phyloP scores from a whole-genome alignment of 495 filamentous ascomycete genomes.

The Umbilicaria muhlenbergii region DNA sequence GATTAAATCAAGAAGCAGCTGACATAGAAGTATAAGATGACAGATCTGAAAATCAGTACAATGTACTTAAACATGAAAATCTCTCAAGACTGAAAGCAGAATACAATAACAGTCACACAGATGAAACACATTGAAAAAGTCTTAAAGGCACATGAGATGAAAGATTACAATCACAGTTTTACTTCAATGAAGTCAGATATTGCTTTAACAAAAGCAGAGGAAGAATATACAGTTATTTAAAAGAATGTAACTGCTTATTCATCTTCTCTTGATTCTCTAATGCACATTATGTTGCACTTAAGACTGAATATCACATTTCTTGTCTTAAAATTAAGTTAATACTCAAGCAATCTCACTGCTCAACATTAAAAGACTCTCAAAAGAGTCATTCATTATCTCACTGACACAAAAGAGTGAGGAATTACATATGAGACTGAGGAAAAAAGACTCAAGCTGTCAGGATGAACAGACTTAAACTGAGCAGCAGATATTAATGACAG shows the following conservation, averaged over 20 bases:
- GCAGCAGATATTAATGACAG: slow-evolving; percentile 11
- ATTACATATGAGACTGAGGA: slow-evolving; percentile 10
- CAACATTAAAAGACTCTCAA: slow-evolving; percentile 10
- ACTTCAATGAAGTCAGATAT: slow-evolving; percentile 7
- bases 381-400: slow-evolving; percentile 15
- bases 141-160: slow-evolving; percentile 9
- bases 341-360: slow-evolving; percentile 11
- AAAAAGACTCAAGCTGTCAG: slow-evolving; percentile 5
- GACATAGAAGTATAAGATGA: slow-evolving; percentile 16
- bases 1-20: slow-evolving; percentile 16
- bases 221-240: slow-evolving; percentile 1
- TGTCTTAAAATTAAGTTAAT: slow-evolving; percentile 8
- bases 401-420: slow-evolving; percentile 9
- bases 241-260: slow-evolving; percentile 6
- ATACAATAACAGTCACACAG: slow-evolving; percentile 11
- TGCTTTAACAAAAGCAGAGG: background rate
- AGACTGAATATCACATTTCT: slow-evolving; percentile 13
- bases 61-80: slow-evolving; percentile 23
- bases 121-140: slow-evolving; percentile 11
- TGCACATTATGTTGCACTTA: slow-evolving; percentile 13
- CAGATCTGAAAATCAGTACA: slow-evolving; percentile 14
- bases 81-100: slow-evolving; percentile 11
- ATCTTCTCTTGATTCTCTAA: slow-evolving; percentile 11
- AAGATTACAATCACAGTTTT: background rate
- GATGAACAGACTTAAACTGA: slow-evolving; percentile 15